These are phyloP conservation scores for Chlamydomonas sp. DNA, from an alignment of 139 green algal species.

Conservation along the genomic window DNA sequence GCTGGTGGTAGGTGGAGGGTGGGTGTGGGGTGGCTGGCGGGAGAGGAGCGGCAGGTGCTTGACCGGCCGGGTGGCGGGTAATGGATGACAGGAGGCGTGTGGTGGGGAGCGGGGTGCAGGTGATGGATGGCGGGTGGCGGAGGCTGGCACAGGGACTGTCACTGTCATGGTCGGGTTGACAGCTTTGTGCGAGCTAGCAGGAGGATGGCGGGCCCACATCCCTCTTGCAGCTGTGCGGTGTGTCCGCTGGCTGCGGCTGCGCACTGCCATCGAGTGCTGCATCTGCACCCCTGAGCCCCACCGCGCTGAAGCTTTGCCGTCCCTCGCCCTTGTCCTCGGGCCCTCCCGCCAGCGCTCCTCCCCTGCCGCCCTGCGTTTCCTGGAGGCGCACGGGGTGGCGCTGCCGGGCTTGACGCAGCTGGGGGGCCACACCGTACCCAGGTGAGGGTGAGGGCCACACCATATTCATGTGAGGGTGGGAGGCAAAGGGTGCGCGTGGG, in stretches of 20 bases:
- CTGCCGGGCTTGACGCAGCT: constrained; percentile 62
- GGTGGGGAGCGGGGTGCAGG: no score
- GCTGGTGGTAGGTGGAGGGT: constrained; percentile 57
- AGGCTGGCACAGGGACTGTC: background rate
- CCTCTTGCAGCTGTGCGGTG: no score
- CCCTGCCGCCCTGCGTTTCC: constrained; percentile 52
- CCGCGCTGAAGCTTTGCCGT: background rate
- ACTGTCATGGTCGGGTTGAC: no score
- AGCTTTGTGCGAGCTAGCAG: no score
- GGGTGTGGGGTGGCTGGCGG: background rate
- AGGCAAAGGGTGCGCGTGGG: no score
- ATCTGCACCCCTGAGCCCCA: background rate
- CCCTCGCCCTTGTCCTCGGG: no score
- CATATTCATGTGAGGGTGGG: no score
- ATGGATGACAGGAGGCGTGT: background rate
- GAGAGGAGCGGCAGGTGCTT: background rate
- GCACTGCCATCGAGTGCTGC: no score
- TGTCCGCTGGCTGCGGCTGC: no score
- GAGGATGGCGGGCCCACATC: no score
- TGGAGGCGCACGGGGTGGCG: constrained; percentile 53
- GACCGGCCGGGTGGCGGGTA: background rate
- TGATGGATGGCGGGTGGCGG: no score
- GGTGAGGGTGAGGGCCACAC: background rate
- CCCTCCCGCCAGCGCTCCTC: constrained; percentile 47
- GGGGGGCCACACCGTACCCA: constrained; percentile 62